Evolutionary conservation across 495 filamentous ascomycete species (phyloP), one percentile per base, ranked within the genome.

Genomic region (Poronia punctata): DNA sequence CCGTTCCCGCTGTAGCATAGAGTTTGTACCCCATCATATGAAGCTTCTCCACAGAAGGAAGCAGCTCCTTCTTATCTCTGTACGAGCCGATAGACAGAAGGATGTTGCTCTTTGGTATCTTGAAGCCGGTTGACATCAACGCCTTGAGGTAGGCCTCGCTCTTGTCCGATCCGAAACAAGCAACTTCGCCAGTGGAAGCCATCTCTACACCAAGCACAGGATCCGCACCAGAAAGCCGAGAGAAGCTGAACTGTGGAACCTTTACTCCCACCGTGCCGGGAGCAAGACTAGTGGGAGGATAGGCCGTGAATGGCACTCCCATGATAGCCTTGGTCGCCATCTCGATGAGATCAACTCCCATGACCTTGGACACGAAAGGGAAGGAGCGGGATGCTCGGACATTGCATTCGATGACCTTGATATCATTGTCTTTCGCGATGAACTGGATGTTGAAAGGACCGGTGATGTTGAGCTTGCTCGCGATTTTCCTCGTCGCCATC

Each of bases 321-420:
- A 93, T 84, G 65, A 98, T 96, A 11, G 92, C 90, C 70, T 95
- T 95, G 40, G 92, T 97, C 10, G 92, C 90, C 86, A 98, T 92
- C 68, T 96, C 90, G 49, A 98, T 96, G 24, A 98, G 73, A 53
- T 98, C 90, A 28, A 96, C 84, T 27, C 90, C 90, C 90, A 96
- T 96, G 49, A 94, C 86, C 71, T 98, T 98, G 22, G 90, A 96
- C 15, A 97, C 88, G 61, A 98, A 98, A 20, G 92, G 92, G 71
- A 97, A 97, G 1, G 90, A 96, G 35, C 92, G 78, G 29, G 92
- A 96, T 14, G 92, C 92, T 36, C 92, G 79, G 28, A 97, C 92
- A 56, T 98, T 98, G 66, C 92, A 98, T 66, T 98, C 92, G 47
- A 98, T 98, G 46, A 98, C 92, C 72, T 97, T 98, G 67, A 98